Conservation (phyloP, 148 eudicot species). For the Simmondsia chinensis region DNA sequence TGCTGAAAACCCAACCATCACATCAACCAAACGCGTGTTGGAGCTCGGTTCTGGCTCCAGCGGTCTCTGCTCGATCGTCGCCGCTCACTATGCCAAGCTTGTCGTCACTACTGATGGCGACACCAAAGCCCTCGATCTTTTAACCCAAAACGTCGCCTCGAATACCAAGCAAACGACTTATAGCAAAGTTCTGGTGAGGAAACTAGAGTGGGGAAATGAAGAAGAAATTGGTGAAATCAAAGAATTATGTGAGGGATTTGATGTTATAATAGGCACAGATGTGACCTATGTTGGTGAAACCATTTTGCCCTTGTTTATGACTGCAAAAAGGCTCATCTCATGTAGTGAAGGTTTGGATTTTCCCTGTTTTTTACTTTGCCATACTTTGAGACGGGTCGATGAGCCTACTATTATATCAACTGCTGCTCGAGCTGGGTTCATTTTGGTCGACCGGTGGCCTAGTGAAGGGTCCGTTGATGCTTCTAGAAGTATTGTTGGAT, state of each 20-base stretch:
- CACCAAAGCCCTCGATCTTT: constrained; percentile 37
- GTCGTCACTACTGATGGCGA: constrained; percentile 91
- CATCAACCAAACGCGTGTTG: constrained; percentile 53
- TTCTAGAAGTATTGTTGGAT: constrained; percentile 21
- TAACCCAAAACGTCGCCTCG: constrained; percentile 38
- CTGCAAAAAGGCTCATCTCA: constrained; percentile 60
- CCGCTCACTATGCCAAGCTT: constrained; percentile 49
- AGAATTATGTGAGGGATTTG: constrained; percentile 44
- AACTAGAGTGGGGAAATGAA: constrained; percentile 66
- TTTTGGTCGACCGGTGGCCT: constrained; percentile 74
- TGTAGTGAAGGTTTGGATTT: constrained; percentile 9
- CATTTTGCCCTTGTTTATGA: constrained; percentile 63
- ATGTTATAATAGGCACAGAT: constrained; percentile 81
- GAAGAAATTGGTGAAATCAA: constrained; percentile 44
- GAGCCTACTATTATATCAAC: constrained; percentile 70
- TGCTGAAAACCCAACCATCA: constrained; percentile 56
- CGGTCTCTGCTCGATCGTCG: constrained; percentile 81
- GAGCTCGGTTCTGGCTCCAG: constrained; percentile 83
- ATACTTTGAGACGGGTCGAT: constrained; percentile 73
- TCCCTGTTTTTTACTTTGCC: constrained; percentile 78
- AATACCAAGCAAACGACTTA: constrained; percentile 31
- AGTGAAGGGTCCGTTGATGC: constrained; percentile 9
- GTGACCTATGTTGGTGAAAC: constrained; percentile 73
- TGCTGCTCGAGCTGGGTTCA: constrained; percentile 58
- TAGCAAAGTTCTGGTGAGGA: constrained; percentile 23